Evolutionary conservation across 2,329 filamentous ascomycete genomes (phyloP).

Genomic region (Fusarium incarnatum): DNA sequence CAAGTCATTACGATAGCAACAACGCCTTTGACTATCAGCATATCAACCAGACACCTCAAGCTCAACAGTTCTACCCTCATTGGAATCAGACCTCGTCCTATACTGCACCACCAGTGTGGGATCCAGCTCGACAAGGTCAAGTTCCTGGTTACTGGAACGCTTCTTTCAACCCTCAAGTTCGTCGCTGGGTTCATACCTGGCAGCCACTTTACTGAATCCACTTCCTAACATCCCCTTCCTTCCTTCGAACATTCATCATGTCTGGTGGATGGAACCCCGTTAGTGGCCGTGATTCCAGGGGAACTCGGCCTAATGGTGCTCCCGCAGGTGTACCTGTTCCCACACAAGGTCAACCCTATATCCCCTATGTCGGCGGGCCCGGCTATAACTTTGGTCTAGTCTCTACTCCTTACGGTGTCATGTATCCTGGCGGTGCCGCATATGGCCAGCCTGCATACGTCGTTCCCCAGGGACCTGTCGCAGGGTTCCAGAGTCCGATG

Average conservation of each 20-base stretch:
- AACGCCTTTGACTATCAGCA: slow-evolving; percentile 2
- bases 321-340: slow-evolving; percentile 51
- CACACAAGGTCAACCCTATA: slow-evolving; percentile 54
- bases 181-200: slow-evolving; percentile 55
- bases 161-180: slow-evolving; percentile 45
- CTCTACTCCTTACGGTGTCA: slow-evolving; percentile 38
- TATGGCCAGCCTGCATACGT: slow-evolving; percentile 25
- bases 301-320: slow-evolving; percentile 49
- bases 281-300: slow-evolving; percentile 53
- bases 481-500: slow-evolving; percentile 46
- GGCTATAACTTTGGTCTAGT: slow-evolving; percentile 49
- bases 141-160: slow-evolving; percentile 53
- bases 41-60: slow-evolving; percentile 2
- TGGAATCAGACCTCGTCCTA: slow-evolving; percentile 16
- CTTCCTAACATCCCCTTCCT: no score
- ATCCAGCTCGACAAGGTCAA: slow-evolving; percentile 48
- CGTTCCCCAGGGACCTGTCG: slow-evolving; percentile 14
- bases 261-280: slow-evolving; percentile 56
- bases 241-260: slow-evolving; percentile 43
- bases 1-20: background rate
- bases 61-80: slow-evolving; percentile 14
- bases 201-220: slow-evolving; percentile 45
- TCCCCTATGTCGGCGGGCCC: slow-evolving; percentile 53
- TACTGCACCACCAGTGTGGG: slow-evolving; percentile 39
- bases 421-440: slow-evolving; percentile 43